phyloP scores from a whole-genome alignment of 1,284 basidiomycete species.

The Meira miltonrushii region DNA sequence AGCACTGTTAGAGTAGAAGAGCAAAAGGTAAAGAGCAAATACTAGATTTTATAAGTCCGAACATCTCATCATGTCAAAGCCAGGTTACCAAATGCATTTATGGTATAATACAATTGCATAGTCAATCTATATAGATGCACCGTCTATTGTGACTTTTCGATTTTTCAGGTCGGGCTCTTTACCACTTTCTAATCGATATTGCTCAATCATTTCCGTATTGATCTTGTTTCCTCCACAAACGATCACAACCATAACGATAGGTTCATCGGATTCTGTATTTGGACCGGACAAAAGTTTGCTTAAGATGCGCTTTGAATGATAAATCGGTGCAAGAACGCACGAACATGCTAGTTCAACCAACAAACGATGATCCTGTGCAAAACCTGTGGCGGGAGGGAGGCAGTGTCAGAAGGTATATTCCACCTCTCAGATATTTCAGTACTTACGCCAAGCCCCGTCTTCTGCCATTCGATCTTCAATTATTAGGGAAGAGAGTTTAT shows the following conservation, averaged over 20 bases:
- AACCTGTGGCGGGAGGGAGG: neutral
- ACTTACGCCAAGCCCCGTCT: slow-evolving; percentile 22
- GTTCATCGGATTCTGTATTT: slow-evolving; percentile 12
- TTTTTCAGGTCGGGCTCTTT: slow-evolving; percentile 7
- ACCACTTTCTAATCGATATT: neutral
- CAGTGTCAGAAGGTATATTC: slow-evolving; percentile 11
- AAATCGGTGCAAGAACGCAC: slow-evolving; percentile 28
- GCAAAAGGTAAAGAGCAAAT: too few species aligned
- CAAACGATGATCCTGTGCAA: slow-evolving; percentile 22
- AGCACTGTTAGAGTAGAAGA: too few species aligned
- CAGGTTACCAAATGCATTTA: too few species aligned
- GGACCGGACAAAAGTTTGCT: neutral
- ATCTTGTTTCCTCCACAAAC: slow-evolving; percentile 45
- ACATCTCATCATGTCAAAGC: too few species aligned
- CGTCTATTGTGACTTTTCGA: too few species aligned
- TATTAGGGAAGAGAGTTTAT: slow-evolving; percentile 19
- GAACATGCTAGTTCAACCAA: slow-evolving; percentile 46
- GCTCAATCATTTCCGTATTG: slow-evolving; percentile 11
- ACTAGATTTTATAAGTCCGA: too few species aligned
- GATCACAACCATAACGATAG: slow-evolving; percentile 26
- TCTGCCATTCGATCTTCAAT: slow-evolving; percentile 33
- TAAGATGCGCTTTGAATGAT: slow-evolving; percentile 24
- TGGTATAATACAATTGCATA: too few species aligned
- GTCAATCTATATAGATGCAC: too few species aligned
- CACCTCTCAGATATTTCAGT: neutral